Percentiles rank a stretch among this genome's conserved stretches.
Evolutionary conservation across 2,329 filamentous ascomycete genomes (phyloP).

Genomic region (Beauveria brongniartii): DNA sequence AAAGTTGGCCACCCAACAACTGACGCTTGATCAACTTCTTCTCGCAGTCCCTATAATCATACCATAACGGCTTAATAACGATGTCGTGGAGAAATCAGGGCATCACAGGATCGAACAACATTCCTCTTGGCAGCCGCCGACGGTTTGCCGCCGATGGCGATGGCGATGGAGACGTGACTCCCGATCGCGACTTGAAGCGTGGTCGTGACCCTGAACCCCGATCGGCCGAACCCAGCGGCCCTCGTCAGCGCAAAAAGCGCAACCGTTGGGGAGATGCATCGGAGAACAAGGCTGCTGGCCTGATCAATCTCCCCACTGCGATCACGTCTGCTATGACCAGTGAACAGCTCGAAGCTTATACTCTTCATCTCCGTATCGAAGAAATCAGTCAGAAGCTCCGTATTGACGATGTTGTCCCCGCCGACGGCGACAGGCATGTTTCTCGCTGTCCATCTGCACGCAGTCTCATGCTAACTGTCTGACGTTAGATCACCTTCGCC

Average conservation of each 20-base stretch:
- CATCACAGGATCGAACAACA: slow-evolving; percentile 97
- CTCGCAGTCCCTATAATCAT: not conserved
- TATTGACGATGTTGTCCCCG: slow-evolving; percentile 97
- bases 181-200: slow-evolving; percentile 60
- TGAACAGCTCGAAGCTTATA: slow-evolving; percentile 96
- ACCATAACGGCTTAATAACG: slow-evolving; percentile 14
- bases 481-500: slow-evolving; percentile 78
- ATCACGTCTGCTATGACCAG: slow-evolving; percentile 97
- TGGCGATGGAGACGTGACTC: slow-evolving; percentile 21
- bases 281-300: slow-evolving; percentile 95
- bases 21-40: not conserved
- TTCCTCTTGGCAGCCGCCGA: slow-evolving; percentile 81
- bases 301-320: slow-evolving; percentile 94
- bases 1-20: slow-evolving; percentile 2
- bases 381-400: slow-evolving; percentile 99
- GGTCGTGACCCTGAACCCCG: slow-evolving; percentile 85
- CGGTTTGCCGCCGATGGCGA: slow-evolving; percentile 61
- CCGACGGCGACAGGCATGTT: slow-evolving; percentile 84
- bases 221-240: slow-evolving; percentile 58
- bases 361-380: slow-evolving; percentile 91
- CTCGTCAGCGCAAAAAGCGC: slow-evolving; percentile 90
- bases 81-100: slow-evolving; percentile 69
- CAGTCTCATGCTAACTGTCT: slow-evolving; percentile 4
- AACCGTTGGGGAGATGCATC: slow-evolving; percentile 97
- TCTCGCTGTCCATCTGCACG: not conserved